These are phyloP conservation scores for Sarcocystis neurona DNA, from an alignment of 169 alveolate species.

Conservation along the genomic window DNA sequence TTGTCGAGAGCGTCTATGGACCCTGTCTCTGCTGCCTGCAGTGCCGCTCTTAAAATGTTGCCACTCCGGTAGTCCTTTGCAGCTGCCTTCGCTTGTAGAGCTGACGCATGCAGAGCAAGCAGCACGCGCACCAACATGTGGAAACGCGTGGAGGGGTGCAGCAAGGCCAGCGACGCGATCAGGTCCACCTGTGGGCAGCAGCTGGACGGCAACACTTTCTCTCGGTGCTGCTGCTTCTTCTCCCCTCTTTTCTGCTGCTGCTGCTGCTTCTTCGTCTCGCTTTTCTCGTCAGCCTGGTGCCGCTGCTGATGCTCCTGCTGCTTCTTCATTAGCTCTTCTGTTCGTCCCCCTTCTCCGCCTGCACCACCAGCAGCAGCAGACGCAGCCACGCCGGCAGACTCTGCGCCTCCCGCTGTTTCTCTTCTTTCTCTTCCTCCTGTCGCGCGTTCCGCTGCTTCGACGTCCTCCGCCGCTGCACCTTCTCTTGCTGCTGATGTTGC, in stretches of 20 bases:
- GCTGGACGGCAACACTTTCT: constrained; percentile 10
- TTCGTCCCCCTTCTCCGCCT: too few relatives aligned
- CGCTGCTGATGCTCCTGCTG: too few relatives aligned
- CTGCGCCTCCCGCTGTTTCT: too few relatives aligned
- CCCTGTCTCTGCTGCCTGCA: neutral
- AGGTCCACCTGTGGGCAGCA: constrained; percentile 32
- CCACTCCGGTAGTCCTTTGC: neutral
- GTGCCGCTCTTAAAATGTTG: neutral
- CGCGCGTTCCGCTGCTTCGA: too few relatives aligned
- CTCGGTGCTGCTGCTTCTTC: neutral
- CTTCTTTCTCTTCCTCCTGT: too few relatives aligned
- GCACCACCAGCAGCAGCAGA: too few relatives aligned
- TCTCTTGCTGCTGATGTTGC: too few relatives aligned
- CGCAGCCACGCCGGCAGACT: too few relatives aligned
- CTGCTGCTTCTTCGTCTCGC: neutral
- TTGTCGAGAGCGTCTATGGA: neutral
- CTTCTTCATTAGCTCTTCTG: too few relatives aligned
- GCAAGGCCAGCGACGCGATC: neutral
- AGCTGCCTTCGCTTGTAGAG: neutral
- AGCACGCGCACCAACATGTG: constrained; percentile 21
- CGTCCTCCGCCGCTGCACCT: too few relatives aligned
- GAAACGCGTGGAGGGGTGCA: constrained; percentile 32
- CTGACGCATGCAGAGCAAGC: constrained; percentile 22
- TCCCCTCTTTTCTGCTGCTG: neutral
- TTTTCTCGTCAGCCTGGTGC: too few relatives aligned